Evolutionary conservation across 1,284 basidiomycete species (phyloP).

Genomic region (Ceratobasidium sp.): DNA sequence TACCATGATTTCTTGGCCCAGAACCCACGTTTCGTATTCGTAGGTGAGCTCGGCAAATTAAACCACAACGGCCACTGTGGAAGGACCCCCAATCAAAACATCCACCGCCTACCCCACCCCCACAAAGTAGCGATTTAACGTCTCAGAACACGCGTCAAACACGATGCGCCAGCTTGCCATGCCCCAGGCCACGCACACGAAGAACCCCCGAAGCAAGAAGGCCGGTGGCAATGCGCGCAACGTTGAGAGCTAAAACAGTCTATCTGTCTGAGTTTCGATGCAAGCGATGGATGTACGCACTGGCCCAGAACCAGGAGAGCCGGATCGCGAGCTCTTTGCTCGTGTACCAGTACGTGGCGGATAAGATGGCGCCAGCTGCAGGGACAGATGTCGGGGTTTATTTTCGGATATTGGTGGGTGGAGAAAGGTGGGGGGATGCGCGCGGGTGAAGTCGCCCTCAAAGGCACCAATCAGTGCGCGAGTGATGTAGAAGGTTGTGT

Average conservation of each 20-base stretch:
- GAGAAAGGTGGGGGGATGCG: background rate
- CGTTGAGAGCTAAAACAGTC: slow-evolving; percentile 32
- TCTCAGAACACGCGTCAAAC: slow-evolving; percentile 14
- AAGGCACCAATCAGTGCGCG: slow-evolving; percentile 40
- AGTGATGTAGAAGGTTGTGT: slow-evolving; percentile 38
- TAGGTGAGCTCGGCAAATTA: slow-evolving; percentile 29
- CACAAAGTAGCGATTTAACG: background rate
- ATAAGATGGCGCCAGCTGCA: slow-evolving; percentile 34
- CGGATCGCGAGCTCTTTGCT: slow-evolving; percentile 38
- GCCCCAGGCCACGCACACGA: slow-evolving; percentile 27
- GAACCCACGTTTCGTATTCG: slow-evolving; percentile 34
- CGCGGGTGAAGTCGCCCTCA: slow-evolving; percentile 36
- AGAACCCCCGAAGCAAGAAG: slow-evolving; percentile 28
- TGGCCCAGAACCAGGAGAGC: slow-evolving; percentile 40
- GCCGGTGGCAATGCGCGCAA: slow-evolving; percentile 38
- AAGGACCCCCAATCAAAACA: slow-evolving; percentile 40
- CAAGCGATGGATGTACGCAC: slow-evolving; percentile 5
- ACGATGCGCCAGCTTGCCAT: slow-evolving; percentile 27
- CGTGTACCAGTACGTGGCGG: slow-evolving; percentile 41
- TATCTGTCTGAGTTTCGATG: slow-evolving; percentile 5
- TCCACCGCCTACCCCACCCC: slow-evolving; percentile 29
- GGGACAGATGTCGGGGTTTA: slow-evolving; percentile 2
- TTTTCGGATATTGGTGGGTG: slow-evolving; percentile 16
- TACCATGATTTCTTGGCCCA: slow-evolving; percentile 37
- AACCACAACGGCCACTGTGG: slow-evolving; percentile 31